Base-by-base conservation (phyloP, 495 filamentous ascomycete genomes). In the Massariosphaeria phaeospora region DNA sequence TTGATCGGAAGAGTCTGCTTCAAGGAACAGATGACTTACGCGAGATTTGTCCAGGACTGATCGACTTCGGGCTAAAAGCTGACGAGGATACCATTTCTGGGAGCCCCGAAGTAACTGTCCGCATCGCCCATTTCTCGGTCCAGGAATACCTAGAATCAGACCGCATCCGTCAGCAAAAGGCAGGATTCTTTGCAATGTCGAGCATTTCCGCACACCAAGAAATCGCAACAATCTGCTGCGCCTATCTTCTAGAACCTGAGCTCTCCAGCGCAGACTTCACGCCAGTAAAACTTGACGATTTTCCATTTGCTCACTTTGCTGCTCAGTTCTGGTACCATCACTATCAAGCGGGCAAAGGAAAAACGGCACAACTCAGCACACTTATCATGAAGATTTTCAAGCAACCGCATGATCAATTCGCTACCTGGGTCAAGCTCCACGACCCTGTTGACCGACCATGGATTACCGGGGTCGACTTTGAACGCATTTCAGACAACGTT, bases 81-180 rank as follows among this genome's bases (percentile, higher is more conserved):
- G 41, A 31, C 13, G 30, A 30, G 24, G 13, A 4, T 11, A 24
- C 13, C 27, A 23, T 8, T 27, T 34, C n/a, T 36, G 10, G 13
- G 36, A 25, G 44, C 1, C 17, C 65, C 13, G 50, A 17, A 13
- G 9, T 8, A 20, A 53, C 35, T 13, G 57, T 64, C 50, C 67
- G 63, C 6, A 67, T 73, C 29, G 66, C 70, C 17, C 70, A 74
- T 54, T 72, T 68, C 52, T 73, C 72, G 6, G 67, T 73, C 4
- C 67, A 69, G 41, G 69, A 74, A 51, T 74, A 74, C 48, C 67
- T 74, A 40, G 54, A 68, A 47, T 72, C 66, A n/a, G 59, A 68
- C 6, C 65, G 66, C 8, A 66, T 72, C 27, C 30, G 27, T 1
- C 57, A 67, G 20, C 57, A 62, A 30, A 66, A 63, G 33, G 56